Evolutionary conservation across 257 asterid genomes (phyloP), one percentile per base, ranked within the genome.

Genomic region (Osmanthus fragrans): DNA sequence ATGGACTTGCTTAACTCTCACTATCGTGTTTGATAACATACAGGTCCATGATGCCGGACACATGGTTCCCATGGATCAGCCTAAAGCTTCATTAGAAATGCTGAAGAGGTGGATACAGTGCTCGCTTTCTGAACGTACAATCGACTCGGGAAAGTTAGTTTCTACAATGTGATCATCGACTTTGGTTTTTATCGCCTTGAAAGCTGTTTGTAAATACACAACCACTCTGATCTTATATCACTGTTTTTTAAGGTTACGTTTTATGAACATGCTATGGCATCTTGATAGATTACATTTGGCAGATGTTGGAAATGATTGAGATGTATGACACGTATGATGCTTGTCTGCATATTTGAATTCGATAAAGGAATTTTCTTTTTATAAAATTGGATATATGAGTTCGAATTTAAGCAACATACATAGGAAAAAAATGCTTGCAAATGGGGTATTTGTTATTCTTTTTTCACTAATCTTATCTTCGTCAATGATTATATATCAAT

Each of bases 41-140:
- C 83, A 94, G 98, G 97, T 94, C 49, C 98, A 85, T 80, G 94
- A 92, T 85, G 93, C 98, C 68, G 98, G 98, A 51, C 98, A 94
- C 89, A 94, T 94, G 98, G 98, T 93, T 78, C 98, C 98, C 15
- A 93, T 93, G 97, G 98, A 93, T 85, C 98, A 93, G 84, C 98
- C 98, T 67, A 85, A 89, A 80, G 94, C 96, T 76, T 85, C 98
- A 16, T 67, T 94, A 36, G 93, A 89, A 86, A 94, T 94, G 98
- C 85, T 94, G 83, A 82, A 87, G 83, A 87, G 91, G 88, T 94
- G 98, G 98, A 90, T 85, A 86, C 39, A 80, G 37, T 92, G 92
- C 58, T 86, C 97, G 1, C 96, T 94, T 76, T 77, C 90, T 12
- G 76, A 75, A 65, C 56, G 49, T 15, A 73, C 82, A 10, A 39